Percentiles rank a stretch among this genome's conserved stretches.
Evolutionary conservation across 2,329 filamentous ascomycete genomes (phyloP).

Genomic region (Shiraia sp.): DNA sequence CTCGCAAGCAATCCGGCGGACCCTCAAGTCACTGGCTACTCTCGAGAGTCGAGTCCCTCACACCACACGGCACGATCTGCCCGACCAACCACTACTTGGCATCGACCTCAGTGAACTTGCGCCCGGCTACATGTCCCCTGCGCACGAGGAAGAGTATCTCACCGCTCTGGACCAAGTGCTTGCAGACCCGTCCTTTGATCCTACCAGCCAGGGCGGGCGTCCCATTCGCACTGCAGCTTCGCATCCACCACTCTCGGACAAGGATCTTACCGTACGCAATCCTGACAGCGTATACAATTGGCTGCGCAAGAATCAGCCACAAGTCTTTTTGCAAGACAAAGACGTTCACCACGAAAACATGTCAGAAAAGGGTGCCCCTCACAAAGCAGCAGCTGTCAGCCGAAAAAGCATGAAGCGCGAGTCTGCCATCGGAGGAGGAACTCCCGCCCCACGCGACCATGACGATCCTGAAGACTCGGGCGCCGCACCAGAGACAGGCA

Average conservation of each 20-base stretch:
- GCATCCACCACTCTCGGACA: slow-evolving; percentile 48
- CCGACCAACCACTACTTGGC: slow-evolving; percentile 43
- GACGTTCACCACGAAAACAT: slow-evolving; percentile 47
- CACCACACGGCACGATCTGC: slow-evolving; percentile 34
- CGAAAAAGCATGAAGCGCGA: slow-evolving; percentile 34
- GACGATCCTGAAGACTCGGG: slow-evolving; percentile 48
- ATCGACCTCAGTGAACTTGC: slow-evolving; percentile 60
- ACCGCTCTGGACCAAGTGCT: slow-evolving; percentile 63
- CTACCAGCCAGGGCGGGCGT: slow-evolving; percentile 46
- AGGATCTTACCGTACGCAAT: slow-evolving; percentile 68
- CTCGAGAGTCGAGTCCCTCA: slow-evolving; percentile 50
- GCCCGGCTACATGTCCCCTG: slow-evolving; percentile 67
- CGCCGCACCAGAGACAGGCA: slow-evolving; percentile 32
- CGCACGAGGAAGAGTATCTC: slow-evolving; percentile 76
- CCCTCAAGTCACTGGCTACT: slow-evolving; percentile 38
- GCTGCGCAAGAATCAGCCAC: slow-evolving; percentile 82
- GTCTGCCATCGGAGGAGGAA: slow-evolving; percentile 38
- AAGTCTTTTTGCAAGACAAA: slow-evolving; percentile 81
- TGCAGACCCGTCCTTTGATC: slow-evolving; percentile 58
- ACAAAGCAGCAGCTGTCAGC: slow-evolving; percentile 27
- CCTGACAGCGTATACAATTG: slow-evolving; percentile 95
- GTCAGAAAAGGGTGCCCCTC: slow-evolving; percentile 38
- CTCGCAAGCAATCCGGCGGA: slow-evolving; percentile 25
- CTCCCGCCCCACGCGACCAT: slow-evolving; percentile 41
- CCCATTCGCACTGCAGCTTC: slow-evolving; percentile 46